phyloP scores from a whole-genome alignment of 306 rosid genomes.

The Quillaja saponaria region DNA sequence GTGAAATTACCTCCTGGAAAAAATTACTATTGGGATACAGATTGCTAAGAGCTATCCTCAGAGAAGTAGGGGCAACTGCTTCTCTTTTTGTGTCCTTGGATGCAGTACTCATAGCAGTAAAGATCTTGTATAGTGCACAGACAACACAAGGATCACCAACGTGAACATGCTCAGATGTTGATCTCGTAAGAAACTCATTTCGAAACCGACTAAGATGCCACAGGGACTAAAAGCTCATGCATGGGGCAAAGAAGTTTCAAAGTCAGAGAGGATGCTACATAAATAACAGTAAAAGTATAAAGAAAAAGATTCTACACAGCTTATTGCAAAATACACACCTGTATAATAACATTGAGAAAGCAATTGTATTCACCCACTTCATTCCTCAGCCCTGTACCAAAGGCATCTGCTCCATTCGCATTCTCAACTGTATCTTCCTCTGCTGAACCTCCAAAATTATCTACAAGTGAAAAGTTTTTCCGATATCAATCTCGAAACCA shows the following conservation, averaged over 20 bases:
- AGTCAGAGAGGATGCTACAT: conserved; percentile 24
- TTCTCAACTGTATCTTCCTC: conserved; percentile 41
- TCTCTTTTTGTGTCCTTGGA: conserved; percentile 63
- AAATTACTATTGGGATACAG: conserved; percentile 82
- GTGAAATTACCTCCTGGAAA: conserved; percentile 81
- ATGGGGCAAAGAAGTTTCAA: conserved; percentile 29
- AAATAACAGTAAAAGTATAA: conserved; percentile 7
- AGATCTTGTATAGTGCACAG: conserved; percentile 84
- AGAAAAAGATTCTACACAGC: conserved; percentile 22
- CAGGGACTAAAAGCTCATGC: conserved; percentile 71
- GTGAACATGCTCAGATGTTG: conserved; percentile 76
- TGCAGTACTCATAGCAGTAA: conserved; percentile 66
- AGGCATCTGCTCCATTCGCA: conserved; percentile 43
- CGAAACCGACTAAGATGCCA: conserved; percentile 87
- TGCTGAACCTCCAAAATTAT: conserved; percentile 35
- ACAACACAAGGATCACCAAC: conserved; percentile 93
- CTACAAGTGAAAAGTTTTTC: conserved; percentile 47
- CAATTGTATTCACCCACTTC: conserved; percentile 99
- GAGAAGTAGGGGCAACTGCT: conserved; percentile 89
- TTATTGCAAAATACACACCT: conserved; percentile 48
- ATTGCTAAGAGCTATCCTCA: conserved; percentile 92
- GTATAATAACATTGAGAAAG: conserved; percentile 97
- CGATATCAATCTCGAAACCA: conserved; percentile 45
- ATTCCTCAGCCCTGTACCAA: conserved; percentile 89
- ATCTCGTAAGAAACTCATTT: conserved; percentile 75